Conservation (phyloP, 139 green algal species). For the Volvox africanus region DNA sequence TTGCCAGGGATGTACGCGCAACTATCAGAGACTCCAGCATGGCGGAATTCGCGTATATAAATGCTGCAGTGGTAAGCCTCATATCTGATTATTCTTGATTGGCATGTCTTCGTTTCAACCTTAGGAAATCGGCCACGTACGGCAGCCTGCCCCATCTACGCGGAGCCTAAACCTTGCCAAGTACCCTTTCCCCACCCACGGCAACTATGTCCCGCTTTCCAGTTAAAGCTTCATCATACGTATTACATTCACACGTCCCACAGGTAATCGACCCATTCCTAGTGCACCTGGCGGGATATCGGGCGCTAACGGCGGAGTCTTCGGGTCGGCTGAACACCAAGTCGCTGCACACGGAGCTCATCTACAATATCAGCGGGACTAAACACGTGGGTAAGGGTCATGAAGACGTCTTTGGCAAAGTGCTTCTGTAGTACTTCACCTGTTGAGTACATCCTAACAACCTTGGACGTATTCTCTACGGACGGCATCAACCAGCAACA, state of each 20-base stretch:
- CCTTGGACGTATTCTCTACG: too few relatives aligned
- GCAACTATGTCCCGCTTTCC: too few relatives aligned
- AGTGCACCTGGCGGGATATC: slow-evolving; percentile 50
- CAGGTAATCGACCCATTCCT: slow-evolving; percentile 40
- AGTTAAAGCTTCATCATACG: too few relatives aligned
- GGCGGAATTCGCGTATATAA: neutral
- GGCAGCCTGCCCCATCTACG: neutral
- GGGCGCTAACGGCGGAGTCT: slow-evolving; percentile 51
- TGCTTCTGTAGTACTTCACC: too few relatives aligned
- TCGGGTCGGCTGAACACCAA: slow-evolving; percentile 52
- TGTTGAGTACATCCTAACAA: too few relatives aligned
- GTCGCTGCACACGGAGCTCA: slow-evolving; percentile 73
- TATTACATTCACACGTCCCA: neutral
- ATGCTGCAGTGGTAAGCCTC: neutral
- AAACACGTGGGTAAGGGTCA: slow-evolving; percentile 65
- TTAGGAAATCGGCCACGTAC: neutral
- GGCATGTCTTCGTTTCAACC: too few relatives aligned
- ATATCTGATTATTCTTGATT: too few relatives aligned
- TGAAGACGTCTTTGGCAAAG: too few relatives aligned
- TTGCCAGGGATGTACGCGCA: neutral
- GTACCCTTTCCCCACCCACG: neutral
- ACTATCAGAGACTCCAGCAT: neutral
- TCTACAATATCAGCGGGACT: slow-evolving; percentile 68
- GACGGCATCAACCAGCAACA: too few relatives aligned
- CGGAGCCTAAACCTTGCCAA: too few relatives aligned